Evolutionary conservation across 1,139 yeast genomes (phyloP).

Genomic region (Candida frijolesensis): DNA sequence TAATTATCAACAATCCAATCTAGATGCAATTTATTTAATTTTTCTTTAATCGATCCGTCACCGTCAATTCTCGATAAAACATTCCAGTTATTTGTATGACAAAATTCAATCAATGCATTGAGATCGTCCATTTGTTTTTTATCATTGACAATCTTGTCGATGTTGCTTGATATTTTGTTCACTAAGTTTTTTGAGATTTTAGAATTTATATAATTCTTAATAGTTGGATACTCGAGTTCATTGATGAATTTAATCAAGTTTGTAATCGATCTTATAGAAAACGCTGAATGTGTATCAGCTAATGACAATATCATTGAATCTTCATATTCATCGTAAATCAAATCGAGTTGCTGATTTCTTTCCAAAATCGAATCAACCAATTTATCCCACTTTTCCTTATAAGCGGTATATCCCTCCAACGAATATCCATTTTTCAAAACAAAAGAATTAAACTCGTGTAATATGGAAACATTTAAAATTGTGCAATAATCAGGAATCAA

Average conservation of each 20-base stretch:
- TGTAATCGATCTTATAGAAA: constrained; percentile 23
- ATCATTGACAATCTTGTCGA: constrained; percentile 26
- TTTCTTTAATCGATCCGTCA: constrained; percentile 17
- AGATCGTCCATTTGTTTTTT: constrained; percentile 21
- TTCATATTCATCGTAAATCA: constrained; percentile 16
- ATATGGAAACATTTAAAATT: constrained; percentile 17
- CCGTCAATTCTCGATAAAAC: constrained; percentile 24
- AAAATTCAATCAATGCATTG: constrained; percentile 25
- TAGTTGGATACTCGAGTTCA: constrained; percentile 22
- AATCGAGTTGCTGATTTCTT: constrained; percentile 14
- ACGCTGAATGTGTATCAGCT: background rate
- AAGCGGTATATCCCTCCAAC: constrained; percentile 11
- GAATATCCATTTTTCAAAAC: constrained; percentile 15
- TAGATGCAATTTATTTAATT: constrained; percentile 29
- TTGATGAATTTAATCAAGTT: constrained; percentile 36
- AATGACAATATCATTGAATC: constrained; percentile 4
- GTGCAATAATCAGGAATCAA: constrained; percentile 26
- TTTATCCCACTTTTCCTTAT: constrained; percentile 16
- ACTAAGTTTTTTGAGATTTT: constrained; percentile 34
- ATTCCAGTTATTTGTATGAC: constrained; percentile 32
- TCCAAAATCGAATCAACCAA: constrained; percentile 13
- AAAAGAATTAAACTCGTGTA: constrained; percentile 17
- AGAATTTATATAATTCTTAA: constrained; percentile 31
- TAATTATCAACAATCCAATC: constrained; percentile 35
- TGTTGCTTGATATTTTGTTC: constrained; percentile 33